Evolutionary conservation across 768 basidiomycete species (phyloP).

Genomic region (Rhizopogon sp.): DNA sequence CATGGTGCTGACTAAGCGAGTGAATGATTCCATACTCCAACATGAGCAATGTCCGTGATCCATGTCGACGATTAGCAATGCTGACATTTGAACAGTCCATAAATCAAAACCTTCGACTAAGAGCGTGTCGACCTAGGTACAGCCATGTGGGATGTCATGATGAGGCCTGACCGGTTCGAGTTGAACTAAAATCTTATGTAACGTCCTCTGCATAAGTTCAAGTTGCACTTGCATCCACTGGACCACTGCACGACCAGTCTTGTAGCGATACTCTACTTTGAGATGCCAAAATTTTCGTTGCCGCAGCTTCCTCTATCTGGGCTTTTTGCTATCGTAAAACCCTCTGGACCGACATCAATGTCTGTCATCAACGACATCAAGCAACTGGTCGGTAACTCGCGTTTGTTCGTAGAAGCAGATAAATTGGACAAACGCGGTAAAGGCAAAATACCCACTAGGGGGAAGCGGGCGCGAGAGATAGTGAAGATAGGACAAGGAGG

Average conservation of each 20-base stretch:
- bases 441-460: conserved; percentile 36
- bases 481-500: conserved; percentile 92
- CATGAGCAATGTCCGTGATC: no score
- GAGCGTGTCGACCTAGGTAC: no score
- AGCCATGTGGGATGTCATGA: no score
- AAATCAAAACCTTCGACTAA: no score
- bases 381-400: conserved; percentile 68
- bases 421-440: conserved; percentile 48
- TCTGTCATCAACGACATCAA: conserved; percentile 82
- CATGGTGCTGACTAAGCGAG: no score
- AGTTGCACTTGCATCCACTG: no score
- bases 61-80: no score
- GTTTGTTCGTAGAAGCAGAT: conserved; percentile 63
- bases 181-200: no score
- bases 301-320: conserved; percentile 64
- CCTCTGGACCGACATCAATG: conserved; percentile 93
- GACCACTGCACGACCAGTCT: neutral
- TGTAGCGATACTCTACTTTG: neutral
- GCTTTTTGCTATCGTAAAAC: conserved; percentile 86
- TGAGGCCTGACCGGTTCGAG: no score
- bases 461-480: conserved; percentile 32
- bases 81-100: no score
- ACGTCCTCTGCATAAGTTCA: no score
- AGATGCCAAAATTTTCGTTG: conserved; percentile 63
- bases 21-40: no score